Evolutionary conservation across 768 basidiomycete species (phyloP), one percentile per base, ranked within the genome.

Genomic region (Clitopilus passeckerianus): DNA sequence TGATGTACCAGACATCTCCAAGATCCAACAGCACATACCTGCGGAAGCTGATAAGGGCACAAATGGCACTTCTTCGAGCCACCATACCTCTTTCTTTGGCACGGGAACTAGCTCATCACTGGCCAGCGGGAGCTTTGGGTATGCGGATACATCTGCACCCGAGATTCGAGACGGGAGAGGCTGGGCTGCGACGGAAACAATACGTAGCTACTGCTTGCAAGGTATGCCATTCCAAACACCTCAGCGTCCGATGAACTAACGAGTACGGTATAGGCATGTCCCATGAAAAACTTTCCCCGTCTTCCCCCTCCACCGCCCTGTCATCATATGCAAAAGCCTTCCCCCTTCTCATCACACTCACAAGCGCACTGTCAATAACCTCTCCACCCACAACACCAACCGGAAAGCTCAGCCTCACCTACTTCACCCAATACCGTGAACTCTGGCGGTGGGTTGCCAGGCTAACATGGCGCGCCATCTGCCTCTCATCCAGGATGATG

Each of bases 361-460:
- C 83, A 35, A 76, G 75, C 35, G 83, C 85, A 59, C 78, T 85
- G 33, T 74, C 75, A 16, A 59, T 62, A 34, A 59, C 59, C 14
- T 59, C 69, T 67, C 24, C 67, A 64, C 54, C 63, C 58, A 63
- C 72, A 14, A 64, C 63, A 55, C 68, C 56, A 59, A 67, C 30
- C 46, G 74, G 74, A 5, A 77, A 71, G 61, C 66, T 75, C n/a
- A 78, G 78, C 57, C 79, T 78, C 46, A 73, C 81, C 1, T 77
- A 86, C 5, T 93, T 93, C 65, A 68, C 74, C 3, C 80, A 80
- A 52, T 86, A 90, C 58, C 87, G 89, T 6, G 95, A 98, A 66
- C 78, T 95, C 9, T 94, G 92, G 82, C 80, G 93, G 54, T 95
- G 91, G 90, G 77, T 84, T 2, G 93, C 96, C 65, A 80, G 86